These are phyloP conservation scores for Irineochytrium annulatum DNA, from an alignment of 192 early-diverging fungal genomes.

Conservation along the genomic window DNA sequence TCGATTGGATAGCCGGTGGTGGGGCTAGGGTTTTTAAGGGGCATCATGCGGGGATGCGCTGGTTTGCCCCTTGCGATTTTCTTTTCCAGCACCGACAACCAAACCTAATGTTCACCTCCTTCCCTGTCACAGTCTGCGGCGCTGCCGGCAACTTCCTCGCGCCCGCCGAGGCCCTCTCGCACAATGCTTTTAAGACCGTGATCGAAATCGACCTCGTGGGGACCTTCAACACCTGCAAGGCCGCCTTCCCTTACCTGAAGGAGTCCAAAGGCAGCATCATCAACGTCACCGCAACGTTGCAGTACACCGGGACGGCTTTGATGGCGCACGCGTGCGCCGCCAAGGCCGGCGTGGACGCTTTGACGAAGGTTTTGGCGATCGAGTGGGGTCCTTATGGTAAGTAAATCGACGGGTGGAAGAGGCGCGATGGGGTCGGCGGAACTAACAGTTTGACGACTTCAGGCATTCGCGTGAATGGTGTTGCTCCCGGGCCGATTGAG, in stretches of 20 bases:
- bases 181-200: constrained; percentile 65
- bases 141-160: constrained; percentile 76
- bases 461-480: constrained; percentile 63
- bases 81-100: no score
- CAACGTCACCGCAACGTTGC: constrained; percentile 68
- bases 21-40: no score
- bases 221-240: constrained; percentile 74
- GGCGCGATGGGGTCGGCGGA: no score
- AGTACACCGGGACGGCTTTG: constrained; percentile 50
- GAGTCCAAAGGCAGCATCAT: constrained; percentile 59
- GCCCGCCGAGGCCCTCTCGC: constrained; percentile 57
- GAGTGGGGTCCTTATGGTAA: constrained; percentile 65
- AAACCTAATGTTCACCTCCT: neutral
- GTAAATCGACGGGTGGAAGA: no score
- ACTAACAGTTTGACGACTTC: no score
- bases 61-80: no score
- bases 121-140: constrained; percentile 35
- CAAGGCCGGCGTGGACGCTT: constrained; percentile 53
- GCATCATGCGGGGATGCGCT: no score
- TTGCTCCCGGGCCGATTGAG: constrained; percentile 62
- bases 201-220: constrained; percentile 59
- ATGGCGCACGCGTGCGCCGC: constrained; percentile 50
- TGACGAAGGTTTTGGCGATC: constrained; percentile 44
- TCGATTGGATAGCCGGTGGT: no score
- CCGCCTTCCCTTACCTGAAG: constrained; percentile 65